These are phyloP conservation scores for Mitragyna speciosa DNA, from an alignment of 257 asterid species.

Conservation along the genomic window DNA sequence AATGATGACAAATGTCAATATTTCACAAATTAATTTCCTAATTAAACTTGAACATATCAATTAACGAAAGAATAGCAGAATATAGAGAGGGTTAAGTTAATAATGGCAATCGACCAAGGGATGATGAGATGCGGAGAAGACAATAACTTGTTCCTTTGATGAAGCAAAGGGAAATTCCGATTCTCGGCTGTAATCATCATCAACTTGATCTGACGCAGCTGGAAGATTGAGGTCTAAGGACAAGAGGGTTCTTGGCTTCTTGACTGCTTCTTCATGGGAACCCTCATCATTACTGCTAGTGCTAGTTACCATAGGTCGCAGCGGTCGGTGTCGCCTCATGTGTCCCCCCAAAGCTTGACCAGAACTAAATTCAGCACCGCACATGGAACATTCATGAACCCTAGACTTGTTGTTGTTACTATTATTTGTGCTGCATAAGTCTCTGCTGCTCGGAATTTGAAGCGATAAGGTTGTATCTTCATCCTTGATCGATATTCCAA, in stretches of 20 bases:
- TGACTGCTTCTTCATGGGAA: conserved; percentile 29
- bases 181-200: conserved; percentile 45
- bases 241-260: conserved; percentile 48
- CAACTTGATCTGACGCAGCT: conserved; percentile 48
- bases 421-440: not conserved
- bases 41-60: conserved; percentile 14
- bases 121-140: conserved; percentile 55
- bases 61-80: conserved; percentile 28
- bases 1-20: conserved; percentile 20
- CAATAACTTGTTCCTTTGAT: conserved; percentile 65
- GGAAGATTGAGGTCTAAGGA: conserved; percentile 91
- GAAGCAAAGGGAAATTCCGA: conserved; percentile 48
- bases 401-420: conserved; percentile 28
- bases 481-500: conserved; percentile 9
- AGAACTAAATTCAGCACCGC: conserved; percentile 79
- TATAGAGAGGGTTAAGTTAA: not conserved
- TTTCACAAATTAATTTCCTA: conserved; percentile 31
- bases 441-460: conserved; percentile 36
- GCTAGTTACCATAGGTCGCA: conserved; percentile 27
- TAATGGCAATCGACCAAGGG: conserved; percentile 83
- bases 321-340: conserved; percentile 91
- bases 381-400: conserved; percentile 81
- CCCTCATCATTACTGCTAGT: conserved; percentile 22
- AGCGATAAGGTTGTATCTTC: conserved; percentile 47
- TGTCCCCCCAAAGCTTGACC: conserved; percentile 98